Base-by-base conservation (phyloP, 352 stramenopile genomes). In the Globisporangium spinosum region DNA sequence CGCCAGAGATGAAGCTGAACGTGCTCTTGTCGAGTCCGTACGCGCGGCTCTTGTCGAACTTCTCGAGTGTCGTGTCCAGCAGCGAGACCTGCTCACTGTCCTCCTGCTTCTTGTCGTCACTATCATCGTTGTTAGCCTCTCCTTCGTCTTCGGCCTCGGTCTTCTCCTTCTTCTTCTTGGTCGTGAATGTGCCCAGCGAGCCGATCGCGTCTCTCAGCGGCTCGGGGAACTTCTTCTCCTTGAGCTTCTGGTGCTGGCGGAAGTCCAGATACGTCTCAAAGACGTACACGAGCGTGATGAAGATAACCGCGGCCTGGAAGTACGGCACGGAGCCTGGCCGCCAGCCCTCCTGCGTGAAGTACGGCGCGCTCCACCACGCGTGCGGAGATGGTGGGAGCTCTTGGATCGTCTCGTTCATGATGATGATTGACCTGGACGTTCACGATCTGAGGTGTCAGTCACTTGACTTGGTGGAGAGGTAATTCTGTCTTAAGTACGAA, bases 11-110 rank as follows among this genome's bases (percentile, higher is more conserved):
- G 64, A 99, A 96, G 23, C 84, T 90, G 69, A 99, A 98, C 56
- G 89, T 83, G 73, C 97, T 98, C 82, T 99, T 99, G 77, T 98
- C 97, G 13, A 98, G 78, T 15, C 95, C 93, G 76, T 99, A 99
- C 8, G 89, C 78, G 77, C 97, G 93, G 34, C 93, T 95, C 64
- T 89, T 95, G 71, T 92, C 82, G 68, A 98, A 98, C 82, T 98
- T 98, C 20, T 71, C 80, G 65, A 89, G 70, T 12, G 97, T 94
- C 45, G 97, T 87, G 10, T 79, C 79, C 17, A 98, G 75, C 51
- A 98, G 75, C 58, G 90, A 84, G 60, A 65, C 66, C 23, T 73
- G 12, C 20, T 77, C 58, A 32, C 62, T 49, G n/a, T 32, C n/a
- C 12, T 62, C 9, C 22, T 8, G 5, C 15, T 61, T 61, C 20